Evolutionary conservation across 768 basidiomycete genomes (phyloP), one percentile per base, ranked within the genome.

Genomic region (Calocybe indica): DNA sequence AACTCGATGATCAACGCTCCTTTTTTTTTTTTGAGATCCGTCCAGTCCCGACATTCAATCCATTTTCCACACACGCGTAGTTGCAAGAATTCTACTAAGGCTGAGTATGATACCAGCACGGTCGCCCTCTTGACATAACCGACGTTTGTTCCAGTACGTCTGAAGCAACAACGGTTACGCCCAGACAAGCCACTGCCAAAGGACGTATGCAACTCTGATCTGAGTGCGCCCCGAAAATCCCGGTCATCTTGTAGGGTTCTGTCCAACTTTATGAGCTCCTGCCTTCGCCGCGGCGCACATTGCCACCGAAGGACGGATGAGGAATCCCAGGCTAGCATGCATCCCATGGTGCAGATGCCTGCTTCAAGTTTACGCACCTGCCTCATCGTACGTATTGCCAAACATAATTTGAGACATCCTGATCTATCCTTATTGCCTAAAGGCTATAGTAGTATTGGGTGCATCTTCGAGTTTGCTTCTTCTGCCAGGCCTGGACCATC

Each of bases 401-500:
- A 33, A 40, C 22, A 22, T 22, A 22, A 22, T 22, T 22, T 47
- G 33, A 37, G 12, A 34, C 45, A 33, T 13, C 37, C 45, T 46
- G 22, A 22, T 22, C 22, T 22, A 43, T 28, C 34, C 52, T 47
- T 45, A 50, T 53, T 46, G 54, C 49, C 46, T 49, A 32, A 61
- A 91, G 88, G 86, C 88, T 56, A 88, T 88, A 22, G 74, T 90
- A 49, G 74, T 90, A 13, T 68, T 91, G 48, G 88, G 88, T 54
- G 83, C 87, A 31, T 86, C 88, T 34, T 83, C 88, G 47, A 88
- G 86, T 22, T 82, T 90, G 66, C 75, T 91, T 59, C 78, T 85
- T 43, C 73, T 91, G 43, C 88, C 88, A 55, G 84, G 82, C 33
- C 54, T 91, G 62, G 82, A 84, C 61, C 74, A 69, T 49, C 52